Percentiles rank a stretch among this genome's conserved stretches.
These are phyloP conservation scores for Pistacia integerrima DNA, from an alignment of 345 rosid genomes.

Conservation along the genomic window DNA sequence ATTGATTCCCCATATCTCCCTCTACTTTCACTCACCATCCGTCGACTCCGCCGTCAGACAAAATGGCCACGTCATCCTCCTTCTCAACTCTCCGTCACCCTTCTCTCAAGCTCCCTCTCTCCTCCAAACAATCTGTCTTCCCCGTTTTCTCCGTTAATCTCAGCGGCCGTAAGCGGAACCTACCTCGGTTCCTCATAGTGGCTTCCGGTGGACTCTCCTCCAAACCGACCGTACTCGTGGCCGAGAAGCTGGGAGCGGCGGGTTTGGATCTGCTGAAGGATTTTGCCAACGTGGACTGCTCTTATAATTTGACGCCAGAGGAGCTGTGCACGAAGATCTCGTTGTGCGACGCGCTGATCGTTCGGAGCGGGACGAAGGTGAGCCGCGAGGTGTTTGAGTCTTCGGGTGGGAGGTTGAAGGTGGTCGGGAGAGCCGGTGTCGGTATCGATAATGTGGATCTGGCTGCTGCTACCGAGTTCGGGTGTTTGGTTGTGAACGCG, in stretches of 20 bases:
- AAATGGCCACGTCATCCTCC: slow-evolving; percentile 32
- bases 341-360: slow-evolving; percentile 81
- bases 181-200: slow-evolving; percentile 27
- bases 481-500: slow-evolving; percentile 88
- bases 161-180: slow-evolving; percentile 23
- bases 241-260: slow-evolving; percentile 85
- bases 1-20: slow-evolving; percentile 16
- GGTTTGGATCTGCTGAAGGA: slow-evolving; percentile 61
- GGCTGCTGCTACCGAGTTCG: slow-evolving; percentile 86
- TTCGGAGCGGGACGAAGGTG: slow-evolving; percentile 83
- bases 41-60: background rate
- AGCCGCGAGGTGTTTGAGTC: slow-evolving; percentile 78
- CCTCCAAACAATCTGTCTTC: slow-evolving; percentile 33
- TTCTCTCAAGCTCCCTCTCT: slow-evolving; percentile 31
- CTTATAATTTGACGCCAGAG: slow-evolving; percentile 79
- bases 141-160: slow-evolving; percentile 29
- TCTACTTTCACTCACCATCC: background rate
- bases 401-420: slow-evolving; percentile 75
- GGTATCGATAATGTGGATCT: slow-evolving; percentile 96
- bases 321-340: slow-evolving; percentile 94
- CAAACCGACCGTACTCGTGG: slow-evolving; percentile 78
- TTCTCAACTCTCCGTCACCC: slow-evolving; percentile 26
- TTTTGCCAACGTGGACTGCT: slow-evolving; percentile 75
- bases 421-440: slow-evolving; percentile 95
- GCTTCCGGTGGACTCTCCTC: slow-evolving; percentile 40